Evolutionary conservation across 352 stramenopile genomes (phyloP), one percentile per base, ranked within the genome.

Genomic region (Peronospora tabacina): DNA sequence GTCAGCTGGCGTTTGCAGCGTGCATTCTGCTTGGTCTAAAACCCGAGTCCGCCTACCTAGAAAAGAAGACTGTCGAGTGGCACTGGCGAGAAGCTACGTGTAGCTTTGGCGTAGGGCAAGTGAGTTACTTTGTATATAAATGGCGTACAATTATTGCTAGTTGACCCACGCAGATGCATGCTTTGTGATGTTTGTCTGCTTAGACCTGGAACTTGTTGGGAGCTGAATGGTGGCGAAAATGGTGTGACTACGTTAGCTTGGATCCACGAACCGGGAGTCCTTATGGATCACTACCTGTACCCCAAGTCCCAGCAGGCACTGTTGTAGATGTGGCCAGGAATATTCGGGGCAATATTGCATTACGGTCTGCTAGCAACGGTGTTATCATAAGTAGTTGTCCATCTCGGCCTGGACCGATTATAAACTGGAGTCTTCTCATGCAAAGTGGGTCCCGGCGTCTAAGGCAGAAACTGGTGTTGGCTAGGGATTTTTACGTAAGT

Each of bases 1-100:
- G 89, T 55, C 74, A 84, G 48, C 66, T 92, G 46, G 69, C 78
- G 24, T 90, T 89, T 63, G 70, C 65, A 43, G 74, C 74, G 5
- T 92, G 75, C 24, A 73, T 87, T 32, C 47, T 88, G 12, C 88
- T 92, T 56, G 76, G 72, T 6, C 65, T 92, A 37, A 90, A 87
- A 37, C 82, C 82, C 0, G 68, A 87, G 28, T 76, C 77, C 1
- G 64, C 66, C 2, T 62, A 68, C 8, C 47, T 90, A 12, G 82
- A 94, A 54, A 75, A 82, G 12, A 64, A 64, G 11, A 91, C 90
- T 47, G 68, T 87, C 10, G 70, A 80, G 24, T 85, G 71, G 70
- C 72, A 89, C 32, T 94, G 82, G 82, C 58, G 59, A 1, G 67
- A 86, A 49, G 61, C 68, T 5, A 71, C 72, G 2, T 37, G 66